Base-by-base conservation (phyloP, 805 yeast species). In the Maudiozyma barnettii region DNA sequence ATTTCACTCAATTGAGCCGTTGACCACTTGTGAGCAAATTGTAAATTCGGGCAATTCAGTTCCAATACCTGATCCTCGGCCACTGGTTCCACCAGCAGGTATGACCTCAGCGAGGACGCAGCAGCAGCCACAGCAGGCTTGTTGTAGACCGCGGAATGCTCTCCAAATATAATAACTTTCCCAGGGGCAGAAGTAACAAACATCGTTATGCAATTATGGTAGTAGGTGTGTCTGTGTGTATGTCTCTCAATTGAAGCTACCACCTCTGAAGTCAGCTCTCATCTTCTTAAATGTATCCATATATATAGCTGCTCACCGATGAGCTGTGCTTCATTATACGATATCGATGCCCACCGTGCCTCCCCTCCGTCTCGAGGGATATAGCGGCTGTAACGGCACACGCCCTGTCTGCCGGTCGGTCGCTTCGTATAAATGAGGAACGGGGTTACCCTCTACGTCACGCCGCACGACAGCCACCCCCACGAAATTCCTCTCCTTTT, bases 121-220 rank as follows among this genome's bases (percentile, higher is more conserved):
- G 96, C 93, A 0, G 98, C 97, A 1, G 99, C 98, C 45, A 93
- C 85, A 12, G 97, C 98, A 1, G 96, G 96, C 60, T 80, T 85
- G 41, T 85, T 82, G 62, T 85, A 86, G 0, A 93, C 99, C 1
- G 95, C 98, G 7, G 97, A 85, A 60, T 93, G 99, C 61, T 93
- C 99, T 20, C 99, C 99, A 64, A 90, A 93, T 33, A 93, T 73
- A 56, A 93, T 93, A 41, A 89, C 95, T 60, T 93, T 93, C 4
- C 99, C 99, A 0, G 99, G 99, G 1, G 99, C 93, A 46, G 96
- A 85, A 1, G 88, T 86, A 44, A 79, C 66, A 63, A 90, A 87
- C 18, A 26, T 18, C 13, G 14, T n/a, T 6, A 20, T 5, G 12
- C 16, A 5, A 20, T 21, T 39, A n/a, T n/a, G n/a, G n/a, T n/a